phyloP scores from a whole-genome alignment of 495 filamentous ascomycete genomes.

The Hyaloscypha bicolor region DNA sequence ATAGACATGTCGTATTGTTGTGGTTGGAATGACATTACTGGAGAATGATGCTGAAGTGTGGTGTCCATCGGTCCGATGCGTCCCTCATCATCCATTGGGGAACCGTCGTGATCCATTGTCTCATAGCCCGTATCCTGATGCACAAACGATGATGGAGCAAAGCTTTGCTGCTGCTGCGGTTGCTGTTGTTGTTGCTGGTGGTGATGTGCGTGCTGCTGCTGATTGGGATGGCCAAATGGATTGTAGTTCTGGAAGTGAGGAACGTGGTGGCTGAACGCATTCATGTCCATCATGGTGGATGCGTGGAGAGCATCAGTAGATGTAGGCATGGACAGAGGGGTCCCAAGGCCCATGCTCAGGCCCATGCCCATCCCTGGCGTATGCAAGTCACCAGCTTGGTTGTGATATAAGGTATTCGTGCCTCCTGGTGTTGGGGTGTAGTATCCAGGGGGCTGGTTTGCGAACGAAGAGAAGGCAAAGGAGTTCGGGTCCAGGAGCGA shows the following conservation, averaged over 20 bases:
- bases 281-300: constrained; percentile 56
- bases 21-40: constrained; percentile 44
- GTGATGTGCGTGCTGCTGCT: constrained; percentile 60
- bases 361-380: constrained; percentile 72
- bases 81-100: constrained; percentile 57
- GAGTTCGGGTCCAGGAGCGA: constrained; percentile 84
- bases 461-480: constrained; percentile 75
- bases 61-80: constrained; percentile 52
- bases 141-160: constrained; percentile 78
- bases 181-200: constrained; percentile 48
- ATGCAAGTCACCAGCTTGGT: constrained; percentile 86
- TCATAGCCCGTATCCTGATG: constrained; percentile 78
- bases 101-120: constrained; percentile 71
- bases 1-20: constrained; percentile 46
- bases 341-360: constrained; percentile 76
- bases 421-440: constrained; percentile 89
- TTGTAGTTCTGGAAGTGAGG: constrained; percentile 74
- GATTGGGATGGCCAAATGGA: constrained; percentile 65
- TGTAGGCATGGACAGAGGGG: constrained; percentile 79
- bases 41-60: constrained; percentile 52
- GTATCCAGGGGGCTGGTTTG: constrained; percentile 78
- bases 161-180: constrained; percentile 50
- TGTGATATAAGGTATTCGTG: constrained; percentile 80
- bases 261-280: constrained; percentile 56
- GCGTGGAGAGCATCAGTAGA: constrained; percentile 59